Evolutionary conservation across 2,329 filamentous ascomycete species (phyloP).

Genomic region (Boeremia lycopersici): DNA sequence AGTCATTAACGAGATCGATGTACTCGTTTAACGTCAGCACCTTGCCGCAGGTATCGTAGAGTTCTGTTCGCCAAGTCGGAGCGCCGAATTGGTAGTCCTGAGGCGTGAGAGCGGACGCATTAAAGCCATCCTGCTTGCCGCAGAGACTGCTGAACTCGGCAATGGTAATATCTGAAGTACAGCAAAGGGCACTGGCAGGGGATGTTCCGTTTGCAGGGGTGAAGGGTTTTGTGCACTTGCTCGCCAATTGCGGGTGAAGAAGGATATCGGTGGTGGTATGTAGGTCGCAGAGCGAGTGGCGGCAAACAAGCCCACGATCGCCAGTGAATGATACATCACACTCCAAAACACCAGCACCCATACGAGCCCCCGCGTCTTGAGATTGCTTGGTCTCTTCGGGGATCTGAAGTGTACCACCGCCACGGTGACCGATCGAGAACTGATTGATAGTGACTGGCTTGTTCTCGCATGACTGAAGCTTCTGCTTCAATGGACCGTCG

Average conservation of each 20-base stretch:
- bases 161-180: constrained; percentile 26
- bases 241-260: constrained; percentile 63
- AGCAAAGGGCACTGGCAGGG: constrained; percentile 24
- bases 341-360: constrained; percentile 71
- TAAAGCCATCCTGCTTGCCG: constrained; percentile 56
- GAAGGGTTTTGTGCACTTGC: constrained; percentile 69
- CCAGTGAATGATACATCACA: constrained; percentile 72
- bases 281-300: constrained; percentile 70
- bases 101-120: constrained; percentile 63
- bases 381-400: constrained; percentile 68
- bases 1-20: constrained; percentile 61
- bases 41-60: constrained; percentile 67
- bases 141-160: constrained; percentile 26
- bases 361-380: constrained; percentile 66
- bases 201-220: constrained; percentile 53
- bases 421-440: constrained; percentile 68
- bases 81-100: constrained; percentile 63
- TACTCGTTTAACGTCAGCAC: constrained; percentile 64
- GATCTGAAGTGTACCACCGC: constrained; percentile 64
- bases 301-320: constrained; percentile 70
- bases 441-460: constrained; percentile 58
- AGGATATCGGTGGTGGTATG: constrained; percentile 74
- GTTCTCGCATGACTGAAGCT: constrained; percentile 65
- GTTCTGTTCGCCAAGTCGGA: constrained; percentile 64
- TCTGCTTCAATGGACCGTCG: constrained; percentile 63